A percentile compares a stretch with the other conserved stretches of the same genome.
phyloP scores from a whole-genome alignment of 176 grass and related monocot species.

The Oryza officinalis region DNA sequence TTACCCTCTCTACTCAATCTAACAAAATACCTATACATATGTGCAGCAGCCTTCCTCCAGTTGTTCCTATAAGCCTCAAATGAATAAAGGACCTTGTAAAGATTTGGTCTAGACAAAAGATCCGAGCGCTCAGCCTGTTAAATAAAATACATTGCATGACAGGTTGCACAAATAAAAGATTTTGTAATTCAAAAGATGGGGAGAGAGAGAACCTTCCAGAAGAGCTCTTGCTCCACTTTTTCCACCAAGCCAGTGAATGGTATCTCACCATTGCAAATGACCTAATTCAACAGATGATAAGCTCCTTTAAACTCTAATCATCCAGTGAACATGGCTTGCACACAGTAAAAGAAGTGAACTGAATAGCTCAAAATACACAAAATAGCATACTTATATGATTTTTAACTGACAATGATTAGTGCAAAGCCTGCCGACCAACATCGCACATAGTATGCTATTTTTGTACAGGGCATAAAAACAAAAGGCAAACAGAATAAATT shows the following conservation, averaged over 20 bases:
- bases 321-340: background rate
- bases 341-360: conserved; percentile 9
- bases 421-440: background rate
- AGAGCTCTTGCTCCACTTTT: conserved; percentile 95
- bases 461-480: background rate
- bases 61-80: conserved; percentile 92
- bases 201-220: conserved; percentile 66
- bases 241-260: conserved; percentile 88
- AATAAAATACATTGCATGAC: conserved; percentile 26
- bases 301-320: conserved; percentile 24
- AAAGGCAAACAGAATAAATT: background rate
- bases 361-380: background rate
- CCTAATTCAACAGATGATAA: conserved; percentile 45
- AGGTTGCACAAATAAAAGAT: conserved; percentile 3
- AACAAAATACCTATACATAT: conserved; percentile 88
- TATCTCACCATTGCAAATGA: conserved; percentile 84
- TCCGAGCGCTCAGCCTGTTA: conserved; percentile 88
- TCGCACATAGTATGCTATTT: background rate
- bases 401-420: background rate
- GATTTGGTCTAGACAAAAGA: conserved; percentile 73
- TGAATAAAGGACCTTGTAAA: conserved; percentile 94
- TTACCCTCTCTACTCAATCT: conserved; percentile 84
- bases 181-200: background rate
- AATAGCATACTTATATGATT: background rate
- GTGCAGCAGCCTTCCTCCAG: conserved; percentile 92